phyloP scores from a whole-genome alignment of 306 rosid genomes.

The Glycine tomentella region DNA sequence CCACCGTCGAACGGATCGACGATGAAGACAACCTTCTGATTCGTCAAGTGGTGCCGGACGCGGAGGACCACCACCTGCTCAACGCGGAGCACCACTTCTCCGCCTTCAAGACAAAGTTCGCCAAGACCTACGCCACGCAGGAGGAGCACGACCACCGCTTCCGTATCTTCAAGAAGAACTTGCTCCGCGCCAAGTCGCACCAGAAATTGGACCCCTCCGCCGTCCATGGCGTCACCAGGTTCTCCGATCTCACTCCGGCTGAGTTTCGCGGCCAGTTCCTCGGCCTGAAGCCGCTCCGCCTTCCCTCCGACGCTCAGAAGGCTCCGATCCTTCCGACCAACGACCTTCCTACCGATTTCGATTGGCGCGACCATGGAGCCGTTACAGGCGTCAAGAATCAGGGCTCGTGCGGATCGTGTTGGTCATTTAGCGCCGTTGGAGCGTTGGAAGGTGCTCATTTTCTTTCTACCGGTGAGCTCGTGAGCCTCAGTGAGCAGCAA shows the following conservation, averaged over 20 bases:
- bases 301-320: slow-evolving; percentile 64
- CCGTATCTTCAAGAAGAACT: slow-evolving; percentile 66
- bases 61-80: slow-evolving; percentile 56
- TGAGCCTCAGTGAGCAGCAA: slow-evolving; percentile 84
- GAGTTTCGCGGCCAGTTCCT: slow-evolving; percentile 70
- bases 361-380: slow-evolving; percentile 89
- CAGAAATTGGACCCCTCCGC: slow-evolving; percentile 81
- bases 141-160: slow-evolving; percentile 80
- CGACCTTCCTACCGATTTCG: slow-evolving; percentile 74
- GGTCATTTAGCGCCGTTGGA: slow-evolving; percentile 84
- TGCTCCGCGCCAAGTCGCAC: slow-evolving; percentile 68
- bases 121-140: slow-evolving; percentile 56
- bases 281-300: slow-evolving; percentile 72
- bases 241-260: slow-evolving; percentile 81
- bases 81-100: slow-evolving; percentile 75
- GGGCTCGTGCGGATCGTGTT: slow-evolving; percentile 90
- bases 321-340: slow-evolving; percentile 85
- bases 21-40: slow-evolving; percentile 57
- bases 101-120: slow-evolving; percentile 68
- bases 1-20: slow-evolving; percentile 34
- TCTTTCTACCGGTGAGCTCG: slow-evolving; percentile 68
- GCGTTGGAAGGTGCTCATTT: slow-evolving; percentile 88
- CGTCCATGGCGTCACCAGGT: slow-evolving; percentile 78
- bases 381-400: slow-evolving; percentile 72
- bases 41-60: slow-evolving; percentile 66